Percentiles rank a stretch among this genome's conserved stretches.
Evolutionary conservation across 225 moss, liverwort and hornwort species (phyloP).

Genomic region (Polytrichum formosum): DNA sequence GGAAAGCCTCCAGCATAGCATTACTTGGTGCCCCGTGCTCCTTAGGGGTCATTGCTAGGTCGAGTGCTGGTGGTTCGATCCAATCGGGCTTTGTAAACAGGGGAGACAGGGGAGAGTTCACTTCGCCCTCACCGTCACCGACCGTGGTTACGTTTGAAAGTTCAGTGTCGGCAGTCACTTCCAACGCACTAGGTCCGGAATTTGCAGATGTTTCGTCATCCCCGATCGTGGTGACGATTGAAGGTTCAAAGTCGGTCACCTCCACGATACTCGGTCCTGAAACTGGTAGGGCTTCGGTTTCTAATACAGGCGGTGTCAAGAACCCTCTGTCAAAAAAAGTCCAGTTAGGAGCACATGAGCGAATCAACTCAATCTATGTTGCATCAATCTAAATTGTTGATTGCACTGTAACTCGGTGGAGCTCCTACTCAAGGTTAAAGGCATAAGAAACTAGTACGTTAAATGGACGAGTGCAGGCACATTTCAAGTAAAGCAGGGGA

Average conservation of each 20-base stretch:
- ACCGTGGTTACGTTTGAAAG: not conserved
- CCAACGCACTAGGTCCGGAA: too few species aligned
- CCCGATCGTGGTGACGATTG: not conserved
- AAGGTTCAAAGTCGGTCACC: not conserved
- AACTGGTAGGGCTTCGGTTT: not conserved
- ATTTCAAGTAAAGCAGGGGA: too few species aligned
- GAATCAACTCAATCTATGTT: too few species aligned
- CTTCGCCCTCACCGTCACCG: conserved; percentile 15
- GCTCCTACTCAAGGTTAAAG: too few species aligned
- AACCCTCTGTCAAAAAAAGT: not conserved
- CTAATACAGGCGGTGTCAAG: not conserved
- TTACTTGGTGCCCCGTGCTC: conserved; percentile 24
- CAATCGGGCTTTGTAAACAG: conserved; percentile 28
- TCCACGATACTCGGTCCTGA: not conserved
- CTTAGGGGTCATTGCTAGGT: conserved; percentile 8
- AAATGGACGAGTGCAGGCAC: too few species aligned
- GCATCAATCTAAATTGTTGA: too few species aligned
- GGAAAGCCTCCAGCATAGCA: conserved; percentile 38
- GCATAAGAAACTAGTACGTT: too few species aligned
- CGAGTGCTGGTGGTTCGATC: conserved; percentile 47
- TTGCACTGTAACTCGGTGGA: too few species aligned
- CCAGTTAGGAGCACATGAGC: too few species aligned
- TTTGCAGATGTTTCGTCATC: conserved; percentile 9
- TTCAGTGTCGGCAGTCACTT: not conserved
- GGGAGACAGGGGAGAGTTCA: conserved; percentile 8